These are phyloP conservation scores for Tubosaeta sp. DNA, from an alignment of 768 basidiomycete species.

Conservation along the genomic window DNA sequence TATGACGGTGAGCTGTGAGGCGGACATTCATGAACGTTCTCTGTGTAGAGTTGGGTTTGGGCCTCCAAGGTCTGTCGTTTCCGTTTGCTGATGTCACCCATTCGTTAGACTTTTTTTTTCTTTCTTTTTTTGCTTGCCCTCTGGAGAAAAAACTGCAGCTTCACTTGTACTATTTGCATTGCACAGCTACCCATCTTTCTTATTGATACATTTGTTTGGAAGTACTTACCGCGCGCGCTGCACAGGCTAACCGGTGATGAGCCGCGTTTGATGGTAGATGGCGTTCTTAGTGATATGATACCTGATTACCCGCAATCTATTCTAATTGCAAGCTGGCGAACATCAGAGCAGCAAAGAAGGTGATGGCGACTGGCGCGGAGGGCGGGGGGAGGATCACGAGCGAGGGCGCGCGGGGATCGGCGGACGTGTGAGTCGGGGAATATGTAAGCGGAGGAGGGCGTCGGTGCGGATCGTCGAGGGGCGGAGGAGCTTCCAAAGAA, in stretches of 20 bases:
- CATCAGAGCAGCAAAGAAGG: conserved; percentile 16
- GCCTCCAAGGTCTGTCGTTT: conserved; percentile 18
- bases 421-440: conserved; percentile 16
- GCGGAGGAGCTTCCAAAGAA: conserved; percentile 12
- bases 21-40: not conserved
- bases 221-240: conserved; percentile 20
- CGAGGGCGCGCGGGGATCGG: conserved; percentile 15
- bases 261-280: conserved; percentile 9
- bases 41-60: conserved; percentile 5
- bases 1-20: conserved; percentile 65
- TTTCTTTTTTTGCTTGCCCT: conserved; percentile 15
- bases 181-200: conserved; percentile 19
- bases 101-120: conserved; percentile 15
- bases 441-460: conserved; percentile 22
- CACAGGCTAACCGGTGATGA: conserved; percentile 21
- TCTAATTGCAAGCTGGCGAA: conserved; percentile 19
- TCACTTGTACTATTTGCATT: conserved; percentile 34
- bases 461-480: conserved; percentile 32
- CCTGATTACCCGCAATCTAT: conserved; percentile 27
- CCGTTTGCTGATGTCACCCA: conserved; percentile 1
- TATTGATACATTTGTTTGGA: conserved; percentile 17
- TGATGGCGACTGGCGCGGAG: conserved; percentile 22
- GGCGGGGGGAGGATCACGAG: conserved; percentile 4
- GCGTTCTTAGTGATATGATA: conserved; percentile 29
- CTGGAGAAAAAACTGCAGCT: conserved; percentile 16